A percentile compares a stretch with the other conserved stretches of the same genome.
phyloP scores from a whole-genome alignment of 495 filamentous ascomycete genomes.

The Neurospora terricola region DNA sequence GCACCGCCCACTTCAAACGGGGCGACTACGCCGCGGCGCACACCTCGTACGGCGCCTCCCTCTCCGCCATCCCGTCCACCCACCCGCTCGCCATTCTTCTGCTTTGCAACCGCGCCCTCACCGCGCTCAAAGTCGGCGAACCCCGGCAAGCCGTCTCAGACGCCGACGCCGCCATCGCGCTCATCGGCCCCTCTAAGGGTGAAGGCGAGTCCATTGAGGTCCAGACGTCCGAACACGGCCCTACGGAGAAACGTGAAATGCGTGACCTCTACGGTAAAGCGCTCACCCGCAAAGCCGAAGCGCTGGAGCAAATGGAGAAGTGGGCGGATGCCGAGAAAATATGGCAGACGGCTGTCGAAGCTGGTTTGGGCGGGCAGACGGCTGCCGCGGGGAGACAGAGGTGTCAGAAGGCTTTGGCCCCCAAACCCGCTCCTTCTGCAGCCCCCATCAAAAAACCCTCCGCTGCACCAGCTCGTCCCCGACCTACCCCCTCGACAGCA shows the following conservation, averaged over 20 bases:
- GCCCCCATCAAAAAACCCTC: too few relatives aligned
- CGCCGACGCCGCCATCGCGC: conserved; percentile 64
- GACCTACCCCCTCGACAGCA: conserved; percentile 2
- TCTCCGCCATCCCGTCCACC: conserved; percentile 60
- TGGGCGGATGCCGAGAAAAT: conserved; percentile 73
- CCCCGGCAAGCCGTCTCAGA: conserved; percentile 76
- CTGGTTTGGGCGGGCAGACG: conserved; percentile 68
- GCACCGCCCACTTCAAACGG: conserved; percentile 81
- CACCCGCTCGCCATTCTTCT: conserved; percentile 81
- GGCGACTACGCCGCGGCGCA: conserved; percentile 87
- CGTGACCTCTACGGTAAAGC: conserved; percentile 87
- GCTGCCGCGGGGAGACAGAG: conserved; percentile 81
- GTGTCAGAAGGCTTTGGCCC: conserved; percentile 74
- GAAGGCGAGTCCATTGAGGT: conserved; percentile 70
- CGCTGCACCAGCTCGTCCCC: conserved; percentile 28
- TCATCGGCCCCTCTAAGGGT: conserved; percentile 73
- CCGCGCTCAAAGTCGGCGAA: conserved; percentile 79
- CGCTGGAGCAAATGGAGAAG: conserved; percentile 87
- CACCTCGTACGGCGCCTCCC: conserved; percentile 65
- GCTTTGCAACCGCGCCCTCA: conserved; percentile 85
- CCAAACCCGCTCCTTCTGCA: conserved; percentile 27
- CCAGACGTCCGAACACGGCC: conserved; percentile 30
- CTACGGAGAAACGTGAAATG: conserved; percentile 72
- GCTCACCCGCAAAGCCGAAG: conserved; percentile 87
- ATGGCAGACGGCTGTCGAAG: conserved; percentile 77